Percentiles rank a stretch among this genome's conserved stretches.
phyloP scores from a whole-genome alignment of 495 filamentous ascomycete species.

The Massariosphaeria phaeospora region DNA sequence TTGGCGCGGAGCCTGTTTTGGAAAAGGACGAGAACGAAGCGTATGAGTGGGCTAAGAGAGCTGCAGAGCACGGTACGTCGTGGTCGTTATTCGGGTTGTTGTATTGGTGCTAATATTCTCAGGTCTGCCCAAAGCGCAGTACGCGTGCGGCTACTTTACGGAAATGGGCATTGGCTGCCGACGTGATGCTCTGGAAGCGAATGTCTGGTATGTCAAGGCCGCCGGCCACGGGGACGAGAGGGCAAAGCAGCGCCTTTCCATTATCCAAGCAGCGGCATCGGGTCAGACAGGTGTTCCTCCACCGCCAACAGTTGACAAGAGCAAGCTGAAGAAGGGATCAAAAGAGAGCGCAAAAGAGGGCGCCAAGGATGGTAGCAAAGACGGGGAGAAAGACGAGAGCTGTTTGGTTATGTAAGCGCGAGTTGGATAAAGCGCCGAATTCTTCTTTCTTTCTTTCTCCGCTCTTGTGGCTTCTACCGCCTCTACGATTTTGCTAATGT shows the following conservation, averaged over 20 bases:
- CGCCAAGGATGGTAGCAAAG: slow-evolving; percentile 1
- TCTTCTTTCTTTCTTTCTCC: slow-evolving; percentile 6
- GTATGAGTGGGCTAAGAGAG: slow-evolving; percentile 88
- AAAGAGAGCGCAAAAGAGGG: slow-evolving; percentile 5
- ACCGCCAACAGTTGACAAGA: slow-evolving; percentile 29
- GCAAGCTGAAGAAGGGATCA: slow-evolving; percentile 31
- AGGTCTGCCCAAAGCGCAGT: slow-evolving; percentile 91
- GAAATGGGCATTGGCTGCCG: slow-evolving; percentile 97
- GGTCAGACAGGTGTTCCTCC: slow-evolving; percentile 48
- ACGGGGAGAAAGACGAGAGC: slow-evolving; percentile 29
- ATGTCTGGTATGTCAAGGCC: slow-evolving; percentile 96
- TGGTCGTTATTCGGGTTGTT: neutral
- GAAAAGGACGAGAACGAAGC: slow-evolving; percentile 95
- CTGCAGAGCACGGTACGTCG: slow-evolving; percentile 73
- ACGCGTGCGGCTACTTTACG: slow-evolving; percentile 93
- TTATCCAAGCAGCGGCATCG: slow-evolving; percentile 78
- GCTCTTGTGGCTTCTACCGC: neutral
- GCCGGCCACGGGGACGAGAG: slow-evolving; percentile 88
- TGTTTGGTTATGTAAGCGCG: slow-evolving; percentile 32
- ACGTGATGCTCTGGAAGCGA: slow-evolving; percentile 87
- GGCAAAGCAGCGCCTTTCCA: slow-evolving; percentile 76
- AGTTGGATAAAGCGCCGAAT: neutral
- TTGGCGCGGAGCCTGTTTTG: slow-evolving; percentile 86
- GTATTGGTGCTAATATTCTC: slow-evolving; percentile 6
- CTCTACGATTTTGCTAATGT: slow-evolving; percentile 10